Percentiles rank a stretch among this genome's conserved stretches.
phyloP scores from a whole-genome alignment of 2,329 filamentous ascomycete genomes.

The Neonectria faginata region DNA sequence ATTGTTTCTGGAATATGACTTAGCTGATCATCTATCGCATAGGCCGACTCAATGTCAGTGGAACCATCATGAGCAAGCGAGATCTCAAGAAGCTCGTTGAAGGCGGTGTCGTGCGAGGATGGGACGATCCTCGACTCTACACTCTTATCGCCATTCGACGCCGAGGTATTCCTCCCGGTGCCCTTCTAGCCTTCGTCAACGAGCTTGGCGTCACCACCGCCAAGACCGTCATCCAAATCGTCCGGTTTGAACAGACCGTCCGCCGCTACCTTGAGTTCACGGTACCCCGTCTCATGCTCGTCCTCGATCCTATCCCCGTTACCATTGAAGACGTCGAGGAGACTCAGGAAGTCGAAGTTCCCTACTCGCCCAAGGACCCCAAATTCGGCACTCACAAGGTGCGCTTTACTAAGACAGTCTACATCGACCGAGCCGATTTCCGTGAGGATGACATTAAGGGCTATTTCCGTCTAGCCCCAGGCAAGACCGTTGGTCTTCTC shows the following conservation, averaged over 20 bases:
- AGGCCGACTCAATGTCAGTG: constrained; percentile 73
- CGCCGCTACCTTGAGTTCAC: constrained; percentile 88
- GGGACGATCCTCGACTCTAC: constrained; percentile 92
- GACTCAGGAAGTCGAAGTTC: constrained; percentile 71
- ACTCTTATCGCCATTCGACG: constrained; percentile 87
- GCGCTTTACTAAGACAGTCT: constrained; percentile 80
- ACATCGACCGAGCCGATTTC: constrained; percentile 87
- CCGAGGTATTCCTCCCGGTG: constrained; percentile 87
- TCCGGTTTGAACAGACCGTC: constrained; percentile 86
- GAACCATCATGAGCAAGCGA: constrained; percentile 89
- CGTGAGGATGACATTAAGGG: constrained; percentile 78
- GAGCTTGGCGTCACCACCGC: constrained; percentile 91
- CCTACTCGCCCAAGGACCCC: constrained; percentile 86
- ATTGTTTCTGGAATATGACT: too few relatives aligned
- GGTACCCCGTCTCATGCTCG: constrained; percentile 88
- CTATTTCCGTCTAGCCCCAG: constrained; percentile 84
- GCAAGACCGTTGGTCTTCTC: constrained; percentile 80
- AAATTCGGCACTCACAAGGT: constrained; percentile 71
- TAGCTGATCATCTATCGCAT: background rate
- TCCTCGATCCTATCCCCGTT: constrained; percentile 86
- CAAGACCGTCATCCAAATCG: constrained; percentile 81
- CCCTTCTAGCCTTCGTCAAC: constrained; percentile 89
- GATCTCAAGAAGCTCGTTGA: constrained; percentile 84
- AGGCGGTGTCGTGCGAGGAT: constrained; percentile 81
- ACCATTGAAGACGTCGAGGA: constrained; percentile 80